These are phyloP conservation scores for Phytophthora macrochlamydospora DNA, from an alignment of 352 stramenopile species.

Conservation along the genomic window DNA sequence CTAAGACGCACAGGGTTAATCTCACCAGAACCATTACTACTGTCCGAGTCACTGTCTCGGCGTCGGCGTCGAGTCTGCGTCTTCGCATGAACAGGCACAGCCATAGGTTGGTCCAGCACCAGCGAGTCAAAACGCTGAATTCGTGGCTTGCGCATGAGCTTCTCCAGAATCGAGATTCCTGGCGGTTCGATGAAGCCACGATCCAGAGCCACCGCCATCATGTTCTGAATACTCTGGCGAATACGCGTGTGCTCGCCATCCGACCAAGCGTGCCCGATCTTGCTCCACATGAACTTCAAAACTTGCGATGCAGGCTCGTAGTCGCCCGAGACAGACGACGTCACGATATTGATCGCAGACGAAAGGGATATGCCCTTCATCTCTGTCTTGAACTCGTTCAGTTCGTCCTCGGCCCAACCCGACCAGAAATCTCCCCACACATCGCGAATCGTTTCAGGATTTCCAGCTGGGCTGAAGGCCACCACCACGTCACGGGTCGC, in stretches of 20 bases:
- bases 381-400: slow-evolving; percentile 80
- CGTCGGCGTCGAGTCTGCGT: slow-evolving; percentile 51
- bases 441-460: slow-evolving; percentile 79
- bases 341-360: slow-evolving; percentile 78
- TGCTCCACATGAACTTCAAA: slow-evolving; percentile 84
- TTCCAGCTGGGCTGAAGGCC: slow-evolving; percentile 81
- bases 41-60: slow-evolving; percentile 62
- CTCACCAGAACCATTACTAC: slow-evolving; percentile 33
- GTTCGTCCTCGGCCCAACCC: slow-evolving; percentile 84
- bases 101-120: slow-evolving; percentile 58
- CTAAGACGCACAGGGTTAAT: slow-evolving; percentile 63
- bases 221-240: slow-evolving; percentile 87
- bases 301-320: slow-evolving; percentile 78
- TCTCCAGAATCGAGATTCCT: slow-evolving; percentile 76
- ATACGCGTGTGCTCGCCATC: slow-evolving; percentile 86
- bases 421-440: slow-evolving; percentile 89
- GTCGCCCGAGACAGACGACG: slow-evolving; percentile 78
- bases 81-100: slow-evolving; percentile 59
- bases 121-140: slow-evolving; percentile 78
- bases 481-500: slow-evolving; percentile 72
- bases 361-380: slow-evolving; percentile 78
- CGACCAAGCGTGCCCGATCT: slow-evolving; percentile 81
- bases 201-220: slow-evolving; percentile 82
- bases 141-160: slow-evolving; percentile 62
- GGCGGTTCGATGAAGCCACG: slow-evolving; percentile 69